These are phyloP conservation scores for Pestalotiopsis sp. DNA, from an alignment of 2,329 filamentous ascomycete species.

Conservation along the genomic window DNA sequence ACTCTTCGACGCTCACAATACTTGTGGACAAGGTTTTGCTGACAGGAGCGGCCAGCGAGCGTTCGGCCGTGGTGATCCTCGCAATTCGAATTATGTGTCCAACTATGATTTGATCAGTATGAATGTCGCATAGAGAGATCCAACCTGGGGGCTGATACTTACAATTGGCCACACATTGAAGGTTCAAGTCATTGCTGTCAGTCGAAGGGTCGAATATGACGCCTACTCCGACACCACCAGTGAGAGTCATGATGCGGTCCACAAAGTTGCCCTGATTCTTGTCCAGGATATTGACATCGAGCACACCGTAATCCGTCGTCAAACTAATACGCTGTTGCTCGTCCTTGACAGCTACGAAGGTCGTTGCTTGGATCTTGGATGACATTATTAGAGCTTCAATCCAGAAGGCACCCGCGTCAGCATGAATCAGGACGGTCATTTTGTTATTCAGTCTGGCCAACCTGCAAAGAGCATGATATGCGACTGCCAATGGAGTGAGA, in stretches of 20 bases:
- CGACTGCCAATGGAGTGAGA: constrained; percentile 43
- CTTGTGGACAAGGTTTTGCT: constrained; percentile 19
- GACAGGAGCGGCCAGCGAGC: neutral
- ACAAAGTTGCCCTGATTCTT: constrained; percentile 38
- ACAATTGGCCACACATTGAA: constrained; percentile 40
- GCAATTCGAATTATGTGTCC: constrained; percentile 22
- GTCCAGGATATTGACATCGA: constrained; percentile 40
- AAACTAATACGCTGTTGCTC: constrained; percentile 41
- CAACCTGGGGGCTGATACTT: constrained; percentile 20
- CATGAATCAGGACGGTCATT: constrained; percentile 45
- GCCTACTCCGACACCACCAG: constrained; percentile 23
- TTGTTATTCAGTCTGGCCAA: constrained; percentile 28
- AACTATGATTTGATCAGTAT: constrained; percentile 12
- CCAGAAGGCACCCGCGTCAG: constrained; percentile 46
- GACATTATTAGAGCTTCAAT: constrained; percentile 47
- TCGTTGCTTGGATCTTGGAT: constrained; percentile 35
- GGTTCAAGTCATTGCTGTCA: constrained; percentile 32
- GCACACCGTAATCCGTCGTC: constrained; percentile 33
- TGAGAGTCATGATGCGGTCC: constrained; percentile 33
- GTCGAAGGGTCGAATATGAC: constrained; percentile 45
- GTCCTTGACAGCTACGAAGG: constrained; percentile 44
- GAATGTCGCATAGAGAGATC: neutral
- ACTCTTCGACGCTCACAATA: constrained; percentile 18
- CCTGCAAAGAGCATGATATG: constrained; percentile 43
- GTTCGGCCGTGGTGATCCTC: constrained; percentile 9